Evolutionary conservation across 495 filamentous ascomycete genomes (phyloP).

Genomic region (Cladorrhinum samala): DNA sequence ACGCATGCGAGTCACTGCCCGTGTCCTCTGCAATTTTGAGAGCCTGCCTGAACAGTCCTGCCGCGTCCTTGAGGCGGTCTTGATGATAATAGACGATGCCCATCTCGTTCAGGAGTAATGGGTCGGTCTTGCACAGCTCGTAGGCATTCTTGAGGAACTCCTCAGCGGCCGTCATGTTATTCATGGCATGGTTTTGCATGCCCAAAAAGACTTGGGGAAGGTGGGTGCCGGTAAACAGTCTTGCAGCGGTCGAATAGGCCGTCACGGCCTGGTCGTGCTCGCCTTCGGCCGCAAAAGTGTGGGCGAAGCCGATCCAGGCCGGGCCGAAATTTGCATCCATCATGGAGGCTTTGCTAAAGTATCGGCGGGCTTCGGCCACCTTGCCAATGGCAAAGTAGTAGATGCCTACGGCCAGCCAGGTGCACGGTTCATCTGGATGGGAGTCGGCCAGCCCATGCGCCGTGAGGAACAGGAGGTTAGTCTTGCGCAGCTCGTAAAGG

Average conservation of each 20-base stretch:
- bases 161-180: conserved; percentile 91
- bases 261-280: conserved; percentile 98
- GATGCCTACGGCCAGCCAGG: conserved; percentile 89
- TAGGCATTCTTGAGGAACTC: conserved; percentile 91
- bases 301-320: conserved; percentile 98
- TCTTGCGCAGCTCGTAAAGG: conserved; percentile 78
- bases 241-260: conserved; percentile 91
- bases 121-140: conserved; percentile 67
- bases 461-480: conserved; percentile 83
- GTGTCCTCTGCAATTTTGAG: conserved; percentile 73
- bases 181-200: conserved; percentile 95
- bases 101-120: conserved; percentile 88
- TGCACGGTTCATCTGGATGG: conserved; percentile 81
- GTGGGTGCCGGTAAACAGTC: conserved; percentile 95
- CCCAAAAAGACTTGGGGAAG: conserved; percentile 93
- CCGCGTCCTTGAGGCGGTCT: conserved; percentile 65
- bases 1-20: conserved; percentile 72
- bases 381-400: conserved; percentile 89
- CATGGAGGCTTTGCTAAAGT: conserved; percentile 94
- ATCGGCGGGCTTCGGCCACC: conserved; percentile 87
- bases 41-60: conserved; percentile 65
- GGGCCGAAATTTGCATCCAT: conserved; percentile 97
- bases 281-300: conserved; percentile 99
- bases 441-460: conserved; percentile 92
- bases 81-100: conserved; percentile 93